phyloP scores from a whole-genome alignment of 345 rosid genomes.

The Turritis glabra region DNA sequence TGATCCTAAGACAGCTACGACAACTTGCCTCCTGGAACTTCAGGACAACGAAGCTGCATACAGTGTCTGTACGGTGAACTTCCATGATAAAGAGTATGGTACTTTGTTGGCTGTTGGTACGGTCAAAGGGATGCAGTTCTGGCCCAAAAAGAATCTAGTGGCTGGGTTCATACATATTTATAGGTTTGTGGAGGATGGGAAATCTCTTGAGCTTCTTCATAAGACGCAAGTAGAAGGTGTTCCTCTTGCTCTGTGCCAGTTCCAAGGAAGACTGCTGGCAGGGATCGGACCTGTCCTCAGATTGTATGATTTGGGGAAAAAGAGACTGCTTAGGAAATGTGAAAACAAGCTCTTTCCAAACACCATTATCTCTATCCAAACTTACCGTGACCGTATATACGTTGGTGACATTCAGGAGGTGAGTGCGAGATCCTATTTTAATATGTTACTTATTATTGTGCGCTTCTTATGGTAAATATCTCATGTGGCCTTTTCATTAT shows the following conservation, averaged over 20 bases:
- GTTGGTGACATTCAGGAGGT: slow-evolving; percentile 98
- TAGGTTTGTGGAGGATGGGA: slow-evolving; percentile 91
- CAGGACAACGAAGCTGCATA: slow-evolving; percentile 98
- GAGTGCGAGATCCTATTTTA: slow-evolving; percentile 4
- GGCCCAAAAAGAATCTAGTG: slow-evolving; percentile 65
- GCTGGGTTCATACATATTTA: slow-evolving; percentile 90
- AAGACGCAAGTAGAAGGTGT: slow-evolving; percentile 96
- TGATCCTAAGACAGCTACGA: slow-evolving; percentile 74
- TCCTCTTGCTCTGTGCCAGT: slow-evolving; percentile 89
- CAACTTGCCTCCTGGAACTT: slow-evolving; percentile 94
- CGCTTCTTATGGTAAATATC: not conserved
- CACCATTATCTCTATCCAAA: slow-evolving; percentile 70
- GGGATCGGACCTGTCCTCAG: slow-evolving; percentile 91
- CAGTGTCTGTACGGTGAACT: slow-evolving; percentile 88
- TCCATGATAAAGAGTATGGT: slow-evolving; percentile 95
- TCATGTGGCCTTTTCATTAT: not conserved
- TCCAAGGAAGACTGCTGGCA: slow-evolving; percentile 92
- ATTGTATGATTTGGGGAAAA: slow-evolving; percentile 91
- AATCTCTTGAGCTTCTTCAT: slow-evolving; percentile 81
- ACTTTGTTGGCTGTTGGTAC: slow-evolving; percentile 94
- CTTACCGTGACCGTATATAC: slow-evolving; percentile 88
- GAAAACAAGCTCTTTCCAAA: slow-evolving; percentile 95
- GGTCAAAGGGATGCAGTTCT: slow-evolving; percentile 88
- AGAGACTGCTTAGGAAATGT: slow-evolving; percentile 88
- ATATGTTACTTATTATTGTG: not conserved